These are phyloP conservation scores for Bromus sterilis DNA, from an alignment of 176 grass and related monocot species.

Conservation along the genomic window DNA sequence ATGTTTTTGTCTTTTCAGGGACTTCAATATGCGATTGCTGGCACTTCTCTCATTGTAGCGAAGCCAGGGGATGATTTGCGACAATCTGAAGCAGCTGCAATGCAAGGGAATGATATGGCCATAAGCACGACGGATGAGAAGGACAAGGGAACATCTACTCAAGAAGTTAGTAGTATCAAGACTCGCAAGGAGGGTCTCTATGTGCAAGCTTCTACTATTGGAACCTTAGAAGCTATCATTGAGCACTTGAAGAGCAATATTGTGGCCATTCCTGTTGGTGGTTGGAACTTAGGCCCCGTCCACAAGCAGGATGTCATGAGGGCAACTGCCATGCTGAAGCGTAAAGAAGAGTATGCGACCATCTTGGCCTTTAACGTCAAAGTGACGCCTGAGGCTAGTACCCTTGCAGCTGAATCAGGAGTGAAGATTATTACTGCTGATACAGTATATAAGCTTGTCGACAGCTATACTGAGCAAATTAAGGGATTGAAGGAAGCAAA, in stretches of 20 bases:
- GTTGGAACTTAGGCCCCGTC: not conserved
- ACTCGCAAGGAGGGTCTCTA: not conserved
- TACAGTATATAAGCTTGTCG: not conserved
- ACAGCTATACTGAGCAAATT: not conserved
- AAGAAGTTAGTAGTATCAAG: not conserved
- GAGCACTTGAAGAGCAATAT: not conserved
- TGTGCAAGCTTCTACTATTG: not conserved
- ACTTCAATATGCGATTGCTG: not conserved
- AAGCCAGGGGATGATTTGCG: not conserved
- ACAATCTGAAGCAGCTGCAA: not conserved
- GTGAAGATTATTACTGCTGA: not conserved
- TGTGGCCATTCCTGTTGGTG: slow-evolving; percentile 1
- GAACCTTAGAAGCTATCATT: not conserved
- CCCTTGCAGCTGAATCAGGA: slow-evolving; percentile 10
- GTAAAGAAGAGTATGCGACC: not conserved
- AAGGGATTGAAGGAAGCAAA: not conserved
- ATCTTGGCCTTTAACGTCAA: slow-evolving; percentile 1
- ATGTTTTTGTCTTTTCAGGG: not conserved
- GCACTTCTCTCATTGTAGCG: not conserved
- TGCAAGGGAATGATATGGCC: not conserved
- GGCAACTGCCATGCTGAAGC: not conserved
- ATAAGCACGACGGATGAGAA: not conserved
- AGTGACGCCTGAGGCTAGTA: not conserved
- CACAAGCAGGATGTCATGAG: not conserved
- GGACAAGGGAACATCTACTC: not conserved